These are phyloP conservation scores for Camellia granthamiana DNA, from an alignment of 148 eudicot species.

Conservation along the genomic window DNA sequence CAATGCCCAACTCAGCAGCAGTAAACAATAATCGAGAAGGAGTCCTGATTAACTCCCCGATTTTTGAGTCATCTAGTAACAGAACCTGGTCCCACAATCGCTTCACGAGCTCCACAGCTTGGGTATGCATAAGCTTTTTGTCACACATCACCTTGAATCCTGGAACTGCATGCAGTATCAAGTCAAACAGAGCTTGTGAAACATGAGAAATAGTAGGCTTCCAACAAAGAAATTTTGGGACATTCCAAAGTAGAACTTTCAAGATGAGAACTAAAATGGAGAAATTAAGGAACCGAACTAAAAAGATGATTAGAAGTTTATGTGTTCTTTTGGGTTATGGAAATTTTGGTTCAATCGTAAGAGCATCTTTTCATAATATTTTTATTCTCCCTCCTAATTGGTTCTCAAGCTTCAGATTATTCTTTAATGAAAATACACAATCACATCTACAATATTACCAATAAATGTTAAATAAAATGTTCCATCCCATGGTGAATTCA, in stretches of 20 bases:
- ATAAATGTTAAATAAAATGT: too few relatives aligned
- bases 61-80: not conserved
- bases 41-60: not conserved
- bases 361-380: not conserved
- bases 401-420: too few relatives aligned
- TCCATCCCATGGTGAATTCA: too few relatives aligned
- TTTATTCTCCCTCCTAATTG: too few relatives aligned
- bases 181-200: not conserved
- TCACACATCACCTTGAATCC: not conserved
- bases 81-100: conserved; percentile 3
- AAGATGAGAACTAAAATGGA: not conserved
- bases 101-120: conserved; percentile 1
- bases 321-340: not conserved
- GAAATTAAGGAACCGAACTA: conserved; percentile 2
- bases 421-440: too few relatives aligned
- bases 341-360: not conserved
- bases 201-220: not conserved
- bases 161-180: conserved; percentile 1
- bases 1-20: conserved; percentile 20
- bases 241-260: conserved; percentile 8
- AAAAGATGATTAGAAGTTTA: not conserved
- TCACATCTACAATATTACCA: too few relatives aligned
- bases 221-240: not conserved
- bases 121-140: conserved; percentile 5
- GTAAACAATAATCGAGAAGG: conserved; percentile 12